phyloP scores from a whole-genome alignment of 73 alveolate genomes.

The Paraurostyla sp. region DNA sequence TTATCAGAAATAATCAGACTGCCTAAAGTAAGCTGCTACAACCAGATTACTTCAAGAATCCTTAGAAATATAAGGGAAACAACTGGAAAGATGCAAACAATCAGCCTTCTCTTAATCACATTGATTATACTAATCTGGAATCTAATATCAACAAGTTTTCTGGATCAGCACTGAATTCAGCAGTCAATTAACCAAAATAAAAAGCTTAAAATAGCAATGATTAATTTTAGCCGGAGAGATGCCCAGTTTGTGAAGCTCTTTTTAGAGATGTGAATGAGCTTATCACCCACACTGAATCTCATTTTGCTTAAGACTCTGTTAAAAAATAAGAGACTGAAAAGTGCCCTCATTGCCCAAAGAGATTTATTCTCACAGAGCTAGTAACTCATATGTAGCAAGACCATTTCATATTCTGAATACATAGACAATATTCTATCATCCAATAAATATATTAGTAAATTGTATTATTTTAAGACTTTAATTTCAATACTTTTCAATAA shows the following conservation, averaged over 20 bases:
- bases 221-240: slow-evolving; percentile 15
- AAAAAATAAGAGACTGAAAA: slow-evolving; percentile 33
- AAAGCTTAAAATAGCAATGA: neutral
- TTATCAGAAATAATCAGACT: slow-evolving; percentile 41
- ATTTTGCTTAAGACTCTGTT: neutral
- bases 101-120: slow-evolving; percentile 4
- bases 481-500: too few species aligned
- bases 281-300: neutral
- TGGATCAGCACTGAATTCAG: neutral
- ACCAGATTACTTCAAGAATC: slow-evolving; percentile 20
- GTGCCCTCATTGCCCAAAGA: slow-evolving; percentile 62
- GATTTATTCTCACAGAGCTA: slow-evolving; percentile 26
- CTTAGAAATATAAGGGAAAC: neutral
- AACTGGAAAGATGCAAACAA: neutral
- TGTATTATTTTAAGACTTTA: neutral
- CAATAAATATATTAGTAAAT: neutral
- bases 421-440: neutral
- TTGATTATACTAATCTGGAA: slow-evolving; percentile 10
- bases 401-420: slow-evolving; percentile 39
- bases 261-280: slow-evolving; percentile 36
- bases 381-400: slow-evolving; percentile 39
- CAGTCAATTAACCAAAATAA: neutral
- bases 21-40: slow-evolving; percentile 43
- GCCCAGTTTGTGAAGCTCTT: slow-evolving; percentile 24
- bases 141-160: slow-evolving; percentile 6